Conservation (phyloP, 345 rosid genomes). For the Citrus cavaleriei region DNA sequence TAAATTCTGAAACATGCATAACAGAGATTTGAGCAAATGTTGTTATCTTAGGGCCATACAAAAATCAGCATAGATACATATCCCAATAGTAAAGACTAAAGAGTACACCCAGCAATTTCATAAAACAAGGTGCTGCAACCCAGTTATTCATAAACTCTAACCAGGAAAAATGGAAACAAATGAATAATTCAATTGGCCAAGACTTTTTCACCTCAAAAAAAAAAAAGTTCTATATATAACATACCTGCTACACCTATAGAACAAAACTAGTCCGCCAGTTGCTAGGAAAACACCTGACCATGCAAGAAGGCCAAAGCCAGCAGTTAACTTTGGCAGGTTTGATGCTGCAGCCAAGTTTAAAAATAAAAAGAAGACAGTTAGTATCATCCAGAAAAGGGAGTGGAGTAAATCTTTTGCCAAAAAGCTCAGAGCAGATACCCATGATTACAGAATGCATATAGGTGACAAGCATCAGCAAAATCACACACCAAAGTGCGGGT, state of each 20-base stretch:
- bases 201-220: background rate
- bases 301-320: slow-evolving; percentile 76
- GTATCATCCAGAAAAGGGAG: slow-evolving; percentile 14
- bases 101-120: background rate
- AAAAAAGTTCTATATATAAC: background rate
- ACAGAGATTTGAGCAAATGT: background rate
- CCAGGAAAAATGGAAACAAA: background rate
- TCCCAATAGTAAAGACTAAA: background rate
- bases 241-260: slow-evolving; percentile 96
- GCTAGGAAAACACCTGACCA: slow-evolving; percentile 83
- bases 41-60: background rate
- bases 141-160: background rate
- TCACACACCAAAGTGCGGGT: slow-evolving; percentile 68
- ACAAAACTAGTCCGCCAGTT: slow-evolving; percentile 65
- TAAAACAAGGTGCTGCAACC: background rate
- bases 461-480: slow-evolving; percentile 55
- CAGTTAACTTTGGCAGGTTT: slow-evolving; percentile 68
- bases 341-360: slow-evolving; percentile 51
- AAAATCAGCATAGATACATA: background rate
- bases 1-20: background rate
- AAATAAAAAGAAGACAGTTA: background rate
- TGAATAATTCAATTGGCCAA: slow-evolving; percentile 1
- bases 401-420: background rate
- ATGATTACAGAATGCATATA: slow-evolving; percentile 70
- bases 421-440: slow-evolving; percentile 45